Evolutionary conservation across 1,284 basidiomycete species (phyloP), one percentile per base, ranked within the genome.

Genomic region (Ustanciosporium gigantosporum): DNA sequence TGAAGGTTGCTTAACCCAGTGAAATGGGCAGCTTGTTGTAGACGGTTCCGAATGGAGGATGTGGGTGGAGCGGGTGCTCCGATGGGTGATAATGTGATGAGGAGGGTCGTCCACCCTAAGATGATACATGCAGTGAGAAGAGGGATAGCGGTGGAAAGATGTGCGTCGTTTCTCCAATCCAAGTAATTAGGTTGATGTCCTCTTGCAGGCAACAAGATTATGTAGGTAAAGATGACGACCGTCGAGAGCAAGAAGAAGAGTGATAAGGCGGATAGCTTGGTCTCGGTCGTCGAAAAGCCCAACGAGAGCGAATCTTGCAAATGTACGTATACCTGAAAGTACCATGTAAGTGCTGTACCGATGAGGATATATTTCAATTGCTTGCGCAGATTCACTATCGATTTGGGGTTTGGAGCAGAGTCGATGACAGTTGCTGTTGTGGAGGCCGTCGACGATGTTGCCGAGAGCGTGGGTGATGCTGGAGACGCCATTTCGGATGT

Each of bases 351-450:
- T 17, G 41, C 23, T 1, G 45, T 29, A 15, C 66, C 62, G 31
- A 57, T 51, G 15, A 35, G 32, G 25, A 66, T 41, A 36, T 60
- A 66, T 39, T 69, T 69, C 43, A 60, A 37, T 36, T 69, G 66
- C 36, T 69, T 69, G 47, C 39, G 36, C 11, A 66, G 41, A 38
- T 69, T 69, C 27, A 49, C 25, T 4, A 58, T 23, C 13, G 52
- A 52, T 38, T 57, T 52, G 9, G 52, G 44, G 19, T 56, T 52
- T 3, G 52, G 39, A 15, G 48, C 43, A 15, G 38, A n/a, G 6
- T 56, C 48, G 31, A 52, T 45, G 6, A 62, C 46, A 22, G 52
- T 56, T 0, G 51, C 38, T 1, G 50, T 55, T 24, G 46, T 61
- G 0, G 58, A 50, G n/a, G 35, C 41, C n/a, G 43, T 27, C 22